Evolutionary conservation across 2,329 filamentous ascomycete genomes (phyloP).

Genomic region (Celoporthe dispersa): DNA sequence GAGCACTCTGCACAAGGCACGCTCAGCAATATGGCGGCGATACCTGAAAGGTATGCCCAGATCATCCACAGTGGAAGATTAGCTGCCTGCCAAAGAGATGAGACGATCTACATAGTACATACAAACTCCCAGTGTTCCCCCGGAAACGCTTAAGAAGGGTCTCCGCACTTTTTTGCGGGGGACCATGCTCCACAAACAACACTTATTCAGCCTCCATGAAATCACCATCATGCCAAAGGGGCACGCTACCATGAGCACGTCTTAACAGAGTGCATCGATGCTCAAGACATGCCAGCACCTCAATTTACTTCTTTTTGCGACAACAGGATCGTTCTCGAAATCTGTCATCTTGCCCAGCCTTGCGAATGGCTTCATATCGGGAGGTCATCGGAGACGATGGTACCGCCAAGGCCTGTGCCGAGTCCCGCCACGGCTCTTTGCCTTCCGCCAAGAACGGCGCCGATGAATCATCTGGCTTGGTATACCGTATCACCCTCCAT

Average conservation of each 20-base stretch:
- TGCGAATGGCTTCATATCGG: background rate
- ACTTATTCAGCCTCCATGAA: background rate
- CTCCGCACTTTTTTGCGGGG: slow-evolving; percentile 3
- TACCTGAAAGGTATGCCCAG: background rate
- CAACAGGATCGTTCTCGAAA: background rate
- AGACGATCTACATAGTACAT: background rate
- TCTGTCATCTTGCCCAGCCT: background rate
- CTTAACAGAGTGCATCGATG: background rate
- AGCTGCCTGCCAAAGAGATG: background rate
- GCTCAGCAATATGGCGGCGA: background rate
- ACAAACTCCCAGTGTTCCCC: background rate
- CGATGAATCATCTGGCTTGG: slow-evolving; percentile 19
- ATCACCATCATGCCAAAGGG: background rate
- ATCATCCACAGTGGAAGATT: background rate
- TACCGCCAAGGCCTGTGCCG: slow-evolving; percentile 18
- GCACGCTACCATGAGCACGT: background rate
- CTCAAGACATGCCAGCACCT: background rate
- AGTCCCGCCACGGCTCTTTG: slow-evolving; percentile 19
- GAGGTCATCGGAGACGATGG: background rate
- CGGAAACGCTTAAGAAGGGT: background rate
- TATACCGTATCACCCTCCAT: slow-evolving; percentile 2
- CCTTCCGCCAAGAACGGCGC: slow-evolving; percentile 22
- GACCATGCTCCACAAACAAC: background rate
- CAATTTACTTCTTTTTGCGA: background rate
- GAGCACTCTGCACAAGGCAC: background rate